phyloP scores from a whole-genome alignment of 495 filamentous ascomycete species.

The Geoglossum glabrum region DNA sequence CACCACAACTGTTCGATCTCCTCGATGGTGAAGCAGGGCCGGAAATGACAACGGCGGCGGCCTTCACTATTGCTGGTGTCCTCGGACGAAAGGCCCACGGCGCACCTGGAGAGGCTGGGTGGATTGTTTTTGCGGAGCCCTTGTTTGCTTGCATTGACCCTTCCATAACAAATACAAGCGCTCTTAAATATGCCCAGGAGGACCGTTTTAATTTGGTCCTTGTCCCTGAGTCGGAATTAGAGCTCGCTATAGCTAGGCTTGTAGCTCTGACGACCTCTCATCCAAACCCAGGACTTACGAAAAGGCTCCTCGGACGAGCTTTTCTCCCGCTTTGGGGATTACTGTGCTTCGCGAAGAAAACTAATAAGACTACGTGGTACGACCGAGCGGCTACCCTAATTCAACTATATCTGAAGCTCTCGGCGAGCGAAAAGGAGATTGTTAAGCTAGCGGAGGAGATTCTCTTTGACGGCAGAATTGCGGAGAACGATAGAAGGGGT shows the following conservation, averaged over 20 bases:
- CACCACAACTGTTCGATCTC: slow-evolving; percentile 43
- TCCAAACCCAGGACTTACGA: slow-evolving; percentile 53
- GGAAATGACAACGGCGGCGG: slow-evolving; percentile 44
- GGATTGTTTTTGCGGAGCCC: slow-evolving; percentile 46
- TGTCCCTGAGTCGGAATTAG: slow-evolving; percentile 24
- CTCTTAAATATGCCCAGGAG: neutral
- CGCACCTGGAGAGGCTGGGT: slow-evolving; percentile 47
- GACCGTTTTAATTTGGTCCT: neutral
- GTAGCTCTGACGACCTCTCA: slow-evolving; percentile 39
- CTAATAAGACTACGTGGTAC: slow-evolving; percentile 14
- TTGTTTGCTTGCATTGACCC: slow-evolving; percentile 43
- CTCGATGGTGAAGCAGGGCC: slow-evolving; percentile 43
- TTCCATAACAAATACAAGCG: slow-evolving; percentile 15
- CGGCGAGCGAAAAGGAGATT: slow-evolving; percentile 22
- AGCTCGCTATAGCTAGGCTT: slow-evolving; percentile 33
- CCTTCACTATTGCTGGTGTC: slow-evolving; percentile 56
- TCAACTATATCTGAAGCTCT: slow-evolving; percentile 28
- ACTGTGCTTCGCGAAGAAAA: slow-evolving; percentile 29
- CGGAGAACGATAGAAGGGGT: neutral
- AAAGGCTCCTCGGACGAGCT: slow-evolving; percentile 42
- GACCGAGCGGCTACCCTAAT: slow-evolving; percentile 20
- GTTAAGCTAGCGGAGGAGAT: slow-evolving; percentile 28
- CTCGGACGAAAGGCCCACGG: slow-evolving; percentile 45
- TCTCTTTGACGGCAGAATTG: slow-evolving; percentile 29
- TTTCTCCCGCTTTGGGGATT: slow-evolving; percentile 52